Conservation (phyloP, 495 filamentous ascomycete genomes). For the Xylaria longipes region DNA sequence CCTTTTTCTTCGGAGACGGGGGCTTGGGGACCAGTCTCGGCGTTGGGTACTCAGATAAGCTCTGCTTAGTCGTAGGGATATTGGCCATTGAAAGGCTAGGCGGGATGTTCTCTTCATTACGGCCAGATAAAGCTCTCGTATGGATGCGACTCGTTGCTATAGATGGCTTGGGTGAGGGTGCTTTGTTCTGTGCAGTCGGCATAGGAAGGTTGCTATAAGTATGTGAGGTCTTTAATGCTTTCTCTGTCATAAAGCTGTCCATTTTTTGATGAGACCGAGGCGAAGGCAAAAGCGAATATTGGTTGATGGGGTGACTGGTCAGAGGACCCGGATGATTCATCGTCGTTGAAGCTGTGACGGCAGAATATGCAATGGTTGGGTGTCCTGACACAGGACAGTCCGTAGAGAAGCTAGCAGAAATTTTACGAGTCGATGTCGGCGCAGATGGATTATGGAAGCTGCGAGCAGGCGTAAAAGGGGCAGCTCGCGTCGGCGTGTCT, state of each 20-base stretch:
- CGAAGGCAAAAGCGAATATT: conserved; percentile 6
- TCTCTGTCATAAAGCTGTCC: background rate
- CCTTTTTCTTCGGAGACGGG: conserved; percentile 24
- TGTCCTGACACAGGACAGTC: conserved; percentile 23
- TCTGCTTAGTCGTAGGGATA: conserved; percentile 24
- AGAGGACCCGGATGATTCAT: conserved; percentile 23
- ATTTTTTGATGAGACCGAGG: conserved; percentile 7
- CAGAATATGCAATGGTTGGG: conserved; percentile 23
- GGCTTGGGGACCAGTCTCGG: background rate
- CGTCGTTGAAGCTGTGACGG: conserved; percentile 18
- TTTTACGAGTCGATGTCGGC: conserved; percentile 29
- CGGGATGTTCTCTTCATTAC: conserved; percentile 34
- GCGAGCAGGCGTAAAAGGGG: conserved; percentile 19
- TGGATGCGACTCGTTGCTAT: background rate
- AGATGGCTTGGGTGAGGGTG: conserved; percentile 10
- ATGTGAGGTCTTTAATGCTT: conserved; percentile 15
- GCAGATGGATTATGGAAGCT: conserved; percentile 6
- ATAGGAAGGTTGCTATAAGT: conserved; percentile 28
- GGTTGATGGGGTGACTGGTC: conserved; percentile 19
- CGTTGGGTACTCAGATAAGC: background rate
- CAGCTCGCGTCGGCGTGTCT: background rate
- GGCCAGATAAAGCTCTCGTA: conserved; percentile 3
- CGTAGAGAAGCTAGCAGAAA: conserved; percentile 29
- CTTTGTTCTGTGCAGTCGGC: background rate
- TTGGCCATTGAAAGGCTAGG: conserved; percentile 19